A percentile compares a stretch with the other conserved stretches of the same genome.
phyloP scores from a whole-genome alignment of 495 filamentous ascomycete genomes.

The Parathielavia appendiculata region DNA sequence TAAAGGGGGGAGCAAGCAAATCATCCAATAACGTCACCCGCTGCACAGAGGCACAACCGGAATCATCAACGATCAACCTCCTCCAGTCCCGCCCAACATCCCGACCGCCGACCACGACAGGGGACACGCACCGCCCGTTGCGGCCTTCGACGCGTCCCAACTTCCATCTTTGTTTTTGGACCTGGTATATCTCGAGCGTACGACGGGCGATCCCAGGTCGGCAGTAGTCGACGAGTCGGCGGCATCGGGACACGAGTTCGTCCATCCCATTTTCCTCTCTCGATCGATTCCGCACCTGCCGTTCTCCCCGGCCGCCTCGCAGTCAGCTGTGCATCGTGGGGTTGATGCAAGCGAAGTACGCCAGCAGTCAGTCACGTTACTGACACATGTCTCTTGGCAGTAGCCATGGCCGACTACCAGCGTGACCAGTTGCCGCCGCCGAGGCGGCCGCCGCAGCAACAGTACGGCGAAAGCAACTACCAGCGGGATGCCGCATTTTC shows the following conservation, averaged over 20 bases:
- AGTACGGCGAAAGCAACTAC: constrained; percentile 56
- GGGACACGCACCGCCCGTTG: constrained; percentile 11
- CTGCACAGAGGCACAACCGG: constrained; percentile 21
- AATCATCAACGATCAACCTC: constrained; percentile 14
- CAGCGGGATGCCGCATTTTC: constrained; percentile 94
- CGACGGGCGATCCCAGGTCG: neutral
- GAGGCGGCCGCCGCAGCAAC: constrained; percentile 12
- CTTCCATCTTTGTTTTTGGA: neutral
- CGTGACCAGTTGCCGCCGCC: constrained; percentile 64
- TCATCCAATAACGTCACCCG: constrained; percentile 29
- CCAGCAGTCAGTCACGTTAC: constrained; percentile 1
- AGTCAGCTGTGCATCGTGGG: constrained; percentile 4
- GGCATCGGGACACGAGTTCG: constrained; percentile 26
- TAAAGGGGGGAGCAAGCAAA: constrained; percentile 14
- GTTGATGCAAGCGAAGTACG: neutral
- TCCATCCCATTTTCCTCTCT: constrained; percentile 27
- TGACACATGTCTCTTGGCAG: constrained; percentile 2
- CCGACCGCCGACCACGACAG: constrained; percentile 8
- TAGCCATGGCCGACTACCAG: constrained; percentile 79
- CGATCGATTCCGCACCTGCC: constrained; percentile 23
- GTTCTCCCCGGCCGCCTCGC: constrained; percentile 7
- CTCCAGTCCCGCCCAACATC: constrained; percentile 1
- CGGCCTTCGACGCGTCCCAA: constrained; percentile 7
- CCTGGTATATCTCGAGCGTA: constrained; percentile 2
- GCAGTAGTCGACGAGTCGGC: constrained; percentile 21